Evolutionary conservation across 176 grass and related monocot species (phyloP).

Genomic region (Aegilops tauschii): DNA sequence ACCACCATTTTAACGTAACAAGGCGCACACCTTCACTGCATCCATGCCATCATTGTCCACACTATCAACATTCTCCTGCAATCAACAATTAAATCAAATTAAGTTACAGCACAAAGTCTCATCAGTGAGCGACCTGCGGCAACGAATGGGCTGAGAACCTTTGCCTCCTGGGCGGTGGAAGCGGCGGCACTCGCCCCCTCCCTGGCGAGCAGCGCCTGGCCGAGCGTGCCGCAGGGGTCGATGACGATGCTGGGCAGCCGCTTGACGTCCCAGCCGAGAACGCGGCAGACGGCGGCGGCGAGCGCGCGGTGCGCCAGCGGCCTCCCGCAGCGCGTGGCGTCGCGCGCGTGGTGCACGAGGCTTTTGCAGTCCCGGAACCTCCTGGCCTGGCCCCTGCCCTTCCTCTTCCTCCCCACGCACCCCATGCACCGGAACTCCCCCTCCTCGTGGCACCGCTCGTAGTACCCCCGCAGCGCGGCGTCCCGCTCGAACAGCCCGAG

Average conservation of each 20-base stretch:
- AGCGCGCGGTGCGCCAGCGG: conserved; percentile 57
- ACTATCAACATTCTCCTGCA: neutral
- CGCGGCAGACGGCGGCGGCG: conserved; percentile 41
- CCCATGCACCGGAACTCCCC: conserved; percentile 68
- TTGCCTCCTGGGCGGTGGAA: neutral
- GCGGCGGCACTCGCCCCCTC: neutral
- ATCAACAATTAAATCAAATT: neutral
- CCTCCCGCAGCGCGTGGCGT: conserved; percentile 22
- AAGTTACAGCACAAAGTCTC: neutral
- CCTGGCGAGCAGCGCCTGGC: conserved; percentile 18
- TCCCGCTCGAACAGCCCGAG: conserved; percentile 38
- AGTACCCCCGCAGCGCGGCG: conserved; percentile 46
- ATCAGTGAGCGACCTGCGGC: neutral
- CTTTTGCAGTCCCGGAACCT: conserved; percentile 34
- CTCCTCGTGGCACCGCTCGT: conserved; percentile 44
- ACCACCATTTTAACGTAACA: neutral
- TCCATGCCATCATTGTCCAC: neutral
- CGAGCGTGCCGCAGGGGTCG: conserved; percentile 24
- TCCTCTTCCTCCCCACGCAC: conserved; percentile 41
- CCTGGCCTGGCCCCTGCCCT: conserved; percentile 20
- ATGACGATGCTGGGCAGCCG: conserved; percentile 55
- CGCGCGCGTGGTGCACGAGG: conserved; percentile 60
- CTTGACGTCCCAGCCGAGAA: conserved; percentile 57
- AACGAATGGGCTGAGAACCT: neutral
- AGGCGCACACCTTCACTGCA: neutral